Base-by-base conservation (phyloP, 768 basidiomycete species). In the Boletus sp. region DNA sequence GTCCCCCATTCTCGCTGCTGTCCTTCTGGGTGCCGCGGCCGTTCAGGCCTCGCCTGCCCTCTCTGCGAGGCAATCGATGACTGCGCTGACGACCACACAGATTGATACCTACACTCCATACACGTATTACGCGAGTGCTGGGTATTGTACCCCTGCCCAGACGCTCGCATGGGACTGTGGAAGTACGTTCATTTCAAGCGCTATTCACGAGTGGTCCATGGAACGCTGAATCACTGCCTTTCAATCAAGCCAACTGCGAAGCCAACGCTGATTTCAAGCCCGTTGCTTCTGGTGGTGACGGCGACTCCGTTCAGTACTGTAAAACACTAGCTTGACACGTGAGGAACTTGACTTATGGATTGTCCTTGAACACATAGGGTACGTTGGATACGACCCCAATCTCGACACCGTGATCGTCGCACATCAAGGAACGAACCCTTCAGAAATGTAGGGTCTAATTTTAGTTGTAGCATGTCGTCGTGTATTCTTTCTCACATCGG, bases 161-260 rank as follows among this genome's bases (percentile, higher is more conserved):
- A 80, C 78, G 28, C 59, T 77, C 41, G 71, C 73, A 20, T 85
- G 84, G 82, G 65, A 76, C 32, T 86, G 84, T 67, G 85, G 85
- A 69, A 58, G 83, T 81, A 58, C 53, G 77, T 70, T 42, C n/a
- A 41, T 32, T 39, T 15, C 7, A 54, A 37, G 5, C 10, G 28
- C 37, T 44, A 10, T 47, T 15, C 20, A 35, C 5, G 24, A 20
- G n/a, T 1, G 0, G 1, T 52, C 10, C 32, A 10, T 20, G 14
- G 18, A 41, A 47, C 15, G 28, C 29, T 52, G 30, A 59, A 18
- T 32, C 11, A 29, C 36, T 39, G 5, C 9, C 4, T n/a, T 44
- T 47, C 11, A 50, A 47, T 58, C 3, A 36, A 80, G 78, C 67
- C 28, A 46, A 46, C 17, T 46, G 45, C 45, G 2, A 46, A 29